Conservation (phyloP, 257 asterid genomes). For the Solanum sitiens region DNA sequence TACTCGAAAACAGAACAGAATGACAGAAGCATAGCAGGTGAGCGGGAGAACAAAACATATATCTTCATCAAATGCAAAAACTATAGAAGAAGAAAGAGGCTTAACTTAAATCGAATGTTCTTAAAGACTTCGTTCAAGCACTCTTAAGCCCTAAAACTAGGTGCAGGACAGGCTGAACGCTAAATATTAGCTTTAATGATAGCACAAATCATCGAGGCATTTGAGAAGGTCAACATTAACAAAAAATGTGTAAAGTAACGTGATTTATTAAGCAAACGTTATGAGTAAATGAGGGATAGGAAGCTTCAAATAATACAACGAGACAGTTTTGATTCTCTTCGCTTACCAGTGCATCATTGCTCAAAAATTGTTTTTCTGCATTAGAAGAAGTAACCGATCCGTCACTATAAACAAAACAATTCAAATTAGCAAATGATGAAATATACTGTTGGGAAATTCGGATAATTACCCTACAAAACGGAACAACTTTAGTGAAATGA, state of each 20-base stretch:
- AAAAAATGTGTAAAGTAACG: neutral
- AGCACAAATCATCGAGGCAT: neutral
- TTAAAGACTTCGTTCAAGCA: neutral
- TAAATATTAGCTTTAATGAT: neutral
- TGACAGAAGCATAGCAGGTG: neutral
- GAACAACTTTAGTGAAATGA: too few relatives aligned
- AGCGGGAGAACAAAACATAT: neutral
- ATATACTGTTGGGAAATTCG: too few relatives aligned
- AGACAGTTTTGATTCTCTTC: neutral
- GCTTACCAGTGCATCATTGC: conserved; percentile 90
- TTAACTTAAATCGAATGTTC: neutral
- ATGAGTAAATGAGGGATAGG: neutral
- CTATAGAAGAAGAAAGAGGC: neutral
- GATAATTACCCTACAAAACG: too few relatives aligned
- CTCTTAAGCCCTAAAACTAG: neutral
- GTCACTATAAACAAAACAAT: conserved; percentile 42
- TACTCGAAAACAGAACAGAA: neutral
- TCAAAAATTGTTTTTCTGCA: conserved; percentile 73
- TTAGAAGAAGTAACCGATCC: conserved; percentile 74
- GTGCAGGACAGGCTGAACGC: neutral
- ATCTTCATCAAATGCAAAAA: neutral
- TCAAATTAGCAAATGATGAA: conserved; percentile 1
- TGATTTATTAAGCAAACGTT: neutral
- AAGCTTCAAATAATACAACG: neutral
- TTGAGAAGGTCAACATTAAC: neutral